Percentiles rank a stretch among this genome's conserved stretches.
Conservation (phyloP, 805 yeast genomes). For the Metschnikowia lachancei region DNA sequence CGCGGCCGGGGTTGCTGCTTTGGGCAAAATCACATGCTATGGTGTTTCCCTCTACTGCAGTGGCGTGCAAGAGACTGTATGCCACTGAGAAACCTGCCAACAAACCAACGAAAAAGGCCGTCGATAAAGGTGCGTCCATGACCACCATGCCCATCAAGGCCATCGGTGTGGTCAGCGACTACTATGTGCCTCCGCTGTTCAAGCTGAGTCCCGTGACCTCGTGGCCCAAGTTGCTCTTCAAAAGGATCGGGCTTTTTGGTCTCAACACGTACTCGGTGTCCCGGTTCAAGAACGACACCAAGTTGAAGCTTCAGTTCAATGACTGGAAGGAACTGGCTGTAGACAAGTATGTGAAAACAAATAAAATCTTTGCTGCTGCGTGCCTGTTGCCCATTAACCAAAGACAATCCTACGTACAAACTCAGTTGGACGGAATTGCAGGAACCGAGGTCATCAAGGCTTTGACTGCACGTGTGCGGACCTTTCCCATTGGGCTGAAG, state of each 20-base stretch:
- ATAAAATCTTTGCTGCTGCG: slow-evolving; percentile 70
- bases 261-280: slow-evolving; percentile 58
- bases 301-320: slow-evolving; percentile 53
- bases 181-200: slow-evolving; percentile 41
- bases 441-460: slow-evolving; percentile 33
- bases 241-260: slow-evolving; percentile 65
- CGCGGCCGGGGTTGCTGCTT: not conserved
- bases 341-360: slow-evolving; percentile 71
- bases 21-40: not conserved
- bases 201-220: slow-evolving; percentile 23
- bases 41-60: not conserved
- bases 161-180: slow-evolving; percentile 43
- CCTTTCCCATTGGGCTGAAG: slow-evolving; percentile 54
- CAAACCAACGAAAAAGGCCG: slow-evolving; percentile 8
- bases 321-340: slow-evolving; percentile 87
- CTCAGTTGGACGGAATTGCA: slow-evolving; percentile 34
- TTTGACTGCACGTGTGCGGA: slow-evolving; percentile 32
- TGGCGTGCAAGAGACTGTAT: slow-evolving; percentile 10
- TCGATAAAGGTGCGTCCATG: slow-evolving; percentile 27
- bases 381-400: slow-evolving; percentile 31
- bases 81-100: slow-evolving; percentile 17
- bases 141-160: slow-evolving; percentile 37
- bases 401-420: slow-evolving; percentile 44
- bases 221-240: slow-evolving; percentile 49
- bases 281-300: slow-evolving; percentile 44